These are phyloP conservation scores for Alternaria viburni DNA, from an alignment of 2,329 filamentous ascomycete species.

Conservation along the genomic window DNA sequence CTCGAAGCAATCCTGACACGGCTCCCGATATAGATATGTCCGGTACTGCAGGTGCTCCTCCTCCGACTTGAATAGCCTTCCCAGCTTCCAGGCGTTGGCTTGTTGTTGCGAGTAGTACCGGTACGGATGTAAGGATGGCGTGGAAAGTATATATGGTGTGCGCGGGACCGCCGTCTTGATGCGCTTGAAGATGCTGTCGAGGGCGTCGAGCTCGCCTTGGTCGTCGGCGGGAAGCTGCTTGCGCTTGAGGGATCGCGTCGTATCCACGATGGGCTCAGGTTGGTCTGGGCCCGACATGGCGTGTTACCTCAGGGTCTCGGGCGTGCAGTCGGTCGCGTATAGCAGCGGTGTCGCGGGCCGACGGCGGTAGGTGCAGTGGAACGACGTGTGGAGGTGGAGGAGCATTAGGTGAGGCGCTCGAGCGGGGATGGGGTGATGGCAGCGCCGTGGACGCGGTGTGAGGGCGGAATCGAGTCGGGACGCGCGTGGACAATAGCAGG, in stretches of 20 bases:
- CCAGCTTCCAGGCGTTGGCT: slow-evolving; percentile 51
- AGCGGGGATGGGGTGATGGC: slow-evolving; percentile 1
- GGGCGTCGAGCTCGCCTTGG: slow-evolving; percentile 46
- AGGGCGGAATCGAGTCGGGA: neutral
- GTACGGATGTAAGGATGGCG: slow-evolving; percentile 55
- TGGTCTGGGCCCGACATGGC: slow-evolving; percentile 43
- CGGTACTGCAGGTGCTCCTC: slow-evolving; percentile 68
- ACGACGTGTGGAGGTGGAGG: slow-evolving; percentile 18
- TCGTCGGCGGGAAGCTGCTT: slow-evolving; percentile 35
- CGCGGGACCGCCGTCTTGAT: slow-evolving; percentile 51
- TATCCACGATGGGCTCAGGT: slow-evolving; percentile 30
- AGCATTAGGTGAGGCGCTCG: slow-evolving; percentile 21
- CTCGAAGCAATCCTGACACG: slow-evolving; percentile 55
- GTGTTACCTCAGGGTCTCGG: slow-evolving; percentile 8
- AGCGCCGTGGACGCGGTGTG: slow-evolving; percentile 3
- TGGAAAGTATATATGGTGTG: slow-evolving; percentile 56
- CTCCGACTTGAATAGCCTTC: slow-evolving; percentile 60
- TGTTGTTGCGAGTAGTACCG: slow-evolving; percentile 51
- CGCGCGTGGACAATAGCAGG: neutral
- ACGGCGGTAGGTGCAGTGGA: slow-evolving; percentile 9
- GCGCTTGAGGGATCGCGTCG: slow-evolving; percentile 37
- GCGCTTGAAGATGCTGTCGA: slow-evolving; percentile 52
- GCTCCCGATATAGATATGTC: slow-evolving; percentile 66
- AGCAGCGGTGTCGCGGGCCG: slow-evolving; percentile 7
- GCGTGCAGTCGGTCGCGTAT: neutral